Percentiles rank a stretch among this genome's conserved stretches.
Conservation (phyloP, 495 filamentous ascomycete genomes). For the Neurospora pannonica region DNA sequence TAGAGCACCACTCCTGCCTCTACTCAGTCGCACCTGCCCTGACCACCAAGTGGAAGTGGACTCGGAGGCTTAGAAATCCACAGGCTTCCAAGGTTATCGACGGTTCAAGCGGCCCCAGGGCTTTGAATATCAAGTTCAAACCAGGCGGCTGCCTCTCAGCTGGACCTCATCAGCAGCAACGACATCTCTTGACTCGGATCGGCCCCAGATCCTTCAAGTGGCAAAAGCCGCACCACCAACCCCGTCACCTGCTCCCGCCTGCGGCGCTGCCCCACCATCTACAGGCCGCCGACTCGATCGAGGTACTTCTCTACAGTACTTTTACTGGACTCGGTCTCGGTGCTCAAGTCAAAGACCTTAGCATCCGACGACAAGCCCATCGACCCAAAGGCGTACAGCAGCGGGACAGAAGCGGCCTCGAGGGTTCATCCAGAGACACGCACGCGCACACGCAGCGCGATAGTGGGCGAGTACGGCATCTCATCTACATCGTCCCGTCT, state of each 20-base stretch:
- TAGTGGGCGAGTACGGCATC: neutral
- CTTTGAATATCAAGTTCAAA: neutral
- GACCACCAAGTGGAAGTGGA: neutral
- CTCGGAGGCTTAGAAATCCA: neutral
- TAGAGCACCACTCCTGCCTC: neutral
- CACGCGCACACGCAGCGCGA: neutral
- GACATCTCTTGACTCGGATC: constrained; percentile 5
- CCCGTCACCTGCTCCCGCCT: constrained; percentile 13
- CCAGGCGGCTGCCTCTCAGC: neutral
- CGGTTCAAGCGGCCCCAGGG: neutral
- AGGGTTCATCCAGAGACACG: neutral
- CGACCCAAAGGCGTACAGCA: neutral
- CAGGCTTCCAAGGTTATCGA: neutral
- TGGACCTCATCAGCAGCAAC: neutral
- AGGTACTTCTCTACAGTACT: neutral
- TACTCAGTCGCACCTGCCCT: neutral
- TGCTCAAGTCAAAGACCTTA: neutral
- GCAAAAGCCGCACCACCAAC: constrained; percentile 11
- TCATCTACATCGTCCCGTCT: neutral
- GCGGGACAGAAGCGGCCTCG: neutral
- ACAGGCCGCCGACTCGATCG: neutral
- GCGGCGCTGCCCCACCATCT: constrained; percentile 8
- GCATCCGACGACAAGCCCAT: neutral
- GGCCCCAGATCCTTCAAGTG: constrained; percentile 6
- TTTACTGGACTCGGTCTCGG: neutral